phyloP scores from a whole-genome alignment of 1,139 yeast species.

The Pichia cactophila region DNA sequence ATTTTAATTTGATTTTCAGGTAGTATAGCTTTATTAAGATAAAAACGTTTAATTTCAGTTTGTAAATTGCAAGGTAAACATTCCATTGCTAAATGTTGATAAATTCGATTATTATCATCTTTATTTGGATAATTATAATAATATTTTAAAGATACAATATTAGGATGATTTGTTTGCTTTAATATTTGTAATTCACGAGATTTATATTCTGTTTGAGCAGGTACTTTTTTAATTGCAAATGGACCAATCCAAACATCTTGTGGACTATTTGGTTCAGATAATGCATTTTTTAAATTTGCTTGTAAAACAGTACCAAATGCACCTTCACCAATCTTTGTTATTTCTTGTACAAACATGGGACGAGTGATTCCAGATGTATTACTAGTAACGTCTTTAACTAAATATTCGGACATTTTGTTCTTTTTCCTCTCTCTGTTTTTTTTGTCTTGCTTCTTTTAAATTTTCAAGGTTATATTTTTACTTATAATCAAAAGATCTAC shows the following conservation, averaged over 20 bases:
- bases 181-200: conserved; percentile 71
- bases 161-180: conserved; percentile 70
- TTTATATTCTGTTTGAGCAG: conserved; percentile 80
- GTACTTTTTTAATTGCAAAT: conserved; percentile 73
- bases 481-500: no score
- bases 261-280: conserved; percentile 18
- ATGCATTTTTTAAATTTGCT: conserved; percentile 43
- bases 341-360: conserved; percentile 64
- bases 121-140: conserved; percentile 61
- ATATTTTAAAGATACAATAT: conserved; percentile 56
- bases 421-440: not conserved
- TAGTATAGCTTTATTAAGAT: conserved; percentile 52
- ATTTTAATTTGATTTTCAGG: conserved; percentile 71
- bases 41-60: conserved; percentile 62
- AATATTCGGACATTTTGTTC: conserved; percentile 26
- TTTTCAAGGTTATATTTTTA: not conserved
- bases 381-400: conserved; percentile 56
- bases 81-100: conserved; percentile 80
- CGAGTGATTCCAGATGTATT: conserved; percentile 45
- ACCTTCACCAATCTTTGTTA: conserved; percentile 73
- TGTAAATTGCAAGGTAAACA: conserved; percentile 76
- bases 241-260: conserved; percentile 56
- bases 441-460: not conserved
- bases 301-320: conserved; percentile 81
- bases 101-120: conserved; percentile 51